Percentiles rank a stretch among this genome's conserved stretches.
phyloP scores from a whole-genome alignment of 768 basidiomycete genomes.

The Leccinum subgranulosum region DNA sequence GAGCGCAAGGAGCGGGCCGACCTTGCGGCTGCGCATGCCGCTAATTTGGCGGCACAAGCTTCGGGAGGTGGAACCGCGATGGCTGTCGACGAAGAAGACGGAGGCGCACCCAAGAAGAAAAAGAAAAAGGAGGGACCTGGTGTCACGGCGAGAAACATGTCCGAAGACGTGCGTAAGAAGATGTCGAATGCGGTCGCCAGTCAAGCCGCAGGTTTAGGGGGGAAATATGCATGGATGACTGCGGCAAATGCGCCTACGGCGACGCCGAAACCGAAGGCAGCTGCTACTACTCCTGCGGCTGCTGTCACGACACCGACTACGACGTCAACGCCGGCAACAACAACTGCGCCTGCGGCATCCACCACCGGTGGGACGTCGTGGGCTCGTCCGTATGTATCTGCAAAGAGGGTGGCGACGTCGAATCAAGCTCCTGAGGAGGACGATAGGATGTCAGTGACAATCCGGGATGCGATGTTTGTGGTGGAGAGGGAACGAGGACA shows the following conservation, averaged over 20 bases:
- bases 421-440: constrained; percentile 51
- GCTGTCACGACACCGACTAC: constrained; percentile 23
- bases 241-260: constrained; percentile 49
- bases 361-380: constrained; percentile 37
- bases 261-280: constrained; percentile 37
- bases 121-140: constrained; percentile 83
- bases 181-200: constrained; percentile 88
- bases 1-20: constrained; percentile 80
- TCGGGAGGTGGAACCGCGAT: constrained; percentile 32
- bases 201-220: constrained; percentile 81
- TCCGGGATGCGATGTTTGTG: constrained; percentile 84
- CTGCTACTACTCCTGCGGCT: constrained; percentile 33
- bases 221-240: constrained; percentile 89
- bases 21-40: constrained; percentile 66
- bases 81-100: constrained; percentile 46
- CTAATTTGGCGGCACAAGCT: constrained; percentile 57
- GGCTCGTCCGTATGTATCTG: constrained; percentile 63
- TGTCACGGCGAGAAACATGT: constrained; percentile 85
- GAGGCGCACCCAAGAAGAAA: constrained; percentile 68
- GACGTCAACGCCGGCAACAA: constrained; percentile 29
- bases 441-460: constrained; percentile 54
- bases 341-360: constrained; percentile 31
- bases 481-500: constrained; percentile 81
- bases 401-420: constrained; percentile 43
- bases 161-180: constrained; percentile 87